A percentile compares a stretch with the other conserved stretches of the same genome.
These are phyloP conservation scores for Botrytis deweyae DNA, from an alignment of 2,329 filamentous ascomycete genomes.

Conservation along the genomic window DNA sequence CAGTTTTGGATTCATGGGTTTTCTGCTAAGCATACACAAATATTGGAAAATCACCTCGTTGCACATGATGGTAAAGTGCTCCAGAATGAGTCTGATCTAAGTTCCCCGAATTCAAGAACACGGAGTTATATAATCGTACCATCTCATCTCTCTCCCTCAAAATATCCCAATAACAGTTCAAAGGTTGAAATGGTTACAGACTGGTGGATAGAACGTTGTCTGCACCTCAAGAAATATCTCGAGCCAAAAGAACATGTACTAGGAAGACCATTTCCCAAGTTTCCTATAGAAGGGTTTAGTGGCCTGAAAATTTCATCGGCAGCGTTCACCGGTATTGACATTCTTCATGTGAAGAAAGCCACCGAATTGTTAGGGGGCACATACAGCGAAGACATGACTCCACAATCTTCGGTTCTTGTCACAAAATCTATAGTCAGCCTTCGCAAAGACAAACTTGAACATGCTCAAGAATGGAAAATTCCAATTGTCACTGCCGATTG, in stretches of 20 bases:
- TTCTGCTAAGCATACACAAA: slow-evolving; percentile 41
- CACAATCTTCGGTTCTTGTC: slow-evolving; percentile 73
- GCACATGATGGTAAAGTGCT: slow-evolving; percentile 41
- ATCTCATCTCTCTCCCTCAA: slow-evolving; percentile 41
- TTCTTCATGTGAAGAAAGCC: slow-evolving; percentile 78
- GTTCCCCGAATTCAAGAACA: slow-evolving; percentile 18
- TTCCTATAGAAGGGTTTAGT: slow-evolving; percentile 68
- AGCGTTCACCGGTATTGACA: slow-evolving; percentile 78
- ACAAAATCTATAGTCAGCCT: slow-evolving; percentile 49
- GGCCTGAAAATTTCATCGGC: slow-evolving; percentile 75
- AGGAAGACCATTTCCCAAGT: slow-evolving; percentile 71
- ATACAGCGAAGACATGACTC: slow-evolving; percentile 76
- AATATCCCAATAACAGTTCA: slow-evolving; percentile 36
- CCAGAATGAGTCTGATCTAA: slow-evolving; percentile 29
- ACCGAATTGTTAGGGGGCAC: slow-evolving; percentile 74
- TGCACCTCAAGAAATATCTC: slow-evolving; percentile 72
- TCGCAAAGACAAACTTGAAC: slow-evolving; percentile 72
- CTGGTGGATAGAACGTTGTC: slow-evolving; percentile 88
- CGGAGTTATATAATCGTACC: slow-evolving; percentile 46
- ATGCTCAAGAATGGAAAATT: slow-evolving; percentile 72
- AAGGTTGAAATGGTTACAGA: slow-evolving; percentile 67
- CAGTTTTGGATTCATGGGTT: slow-evolving; percentile 47
- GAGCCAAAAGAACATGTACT: slow-evolving; percentile 69
- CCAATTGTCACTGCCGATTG: slow-evolving; percentile 80
- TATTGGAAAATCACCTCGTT: slow-evolving; percentile 40